Conservation (phyloP, 2,329 filamentous ascomycete genomes). For the Zasmidium cellare region DNA sequence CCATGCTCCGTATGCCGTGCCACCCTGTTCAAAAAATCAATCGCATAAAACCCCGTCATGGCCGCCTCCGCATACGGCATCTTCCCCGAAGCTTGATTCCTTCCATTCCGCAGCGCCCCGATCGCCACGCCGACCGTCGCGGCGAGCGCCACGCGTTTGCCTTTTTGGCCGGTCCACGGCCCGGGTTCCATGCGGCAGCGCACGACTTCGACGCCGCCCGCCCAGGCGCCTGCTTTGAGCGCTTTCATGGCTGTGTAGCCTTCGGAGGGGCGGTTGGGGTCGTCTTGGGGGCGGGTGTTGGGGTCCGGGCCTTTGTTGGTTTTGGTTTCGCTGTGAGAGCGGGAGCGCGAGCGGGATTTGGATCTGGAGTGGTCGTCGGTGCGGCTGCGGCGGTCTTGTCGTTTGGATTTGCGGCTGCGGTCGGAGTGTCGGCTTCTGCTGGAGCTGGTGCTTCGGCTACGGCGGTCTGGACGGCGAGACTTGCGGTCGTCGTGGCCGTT, state of each 20-base stretch:
- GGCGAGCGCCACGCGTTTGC: slow-evolving; percentile 84
- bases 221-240: slow-evolving; percentile 8
- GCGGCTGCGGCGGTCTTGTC: not conserved
- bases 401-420: not conserved
- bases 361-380: not conserved
- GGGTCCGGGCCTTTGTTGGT: not conserved
- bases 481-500: not conserved
- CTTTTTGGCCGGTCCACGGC: slow-evolving; percentile 85
- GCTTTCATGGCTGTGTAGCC: slow-evolving; percentile 13
- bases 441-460: not conserved
- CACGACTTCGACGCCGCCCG: slow-evolving; percentile 63
- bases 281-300: slow-evolving; percentile 1
- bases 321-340: not conserved
- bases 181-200: slow-evolving; percentile 85
- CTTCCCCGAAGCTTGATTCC: slow-evolving; percentile 6
- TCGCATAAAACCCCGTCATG: slow-evolving; percentile 16
- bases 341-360: not conserved
- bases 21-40: slow-evolving; percentile 14
- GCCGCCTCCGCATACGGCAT: slow-evolving; percentile 16
- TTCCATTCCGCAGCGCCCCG: slow-evolving; percentile 11
- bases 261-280: slow-evolving; percentile 8
- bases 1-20: slow-evolving; percentile 11
- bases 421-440: not conserved
- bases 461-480: not conserved
- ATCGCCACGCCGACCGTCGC: slow-evolving; percentile 45